A percentile compares a stretch with the other conserved stretches of the same genome.
phyloP scores from a whole-genome alignment of 768 basidiomycete species.

The Exidia glandulosa region DNA sequence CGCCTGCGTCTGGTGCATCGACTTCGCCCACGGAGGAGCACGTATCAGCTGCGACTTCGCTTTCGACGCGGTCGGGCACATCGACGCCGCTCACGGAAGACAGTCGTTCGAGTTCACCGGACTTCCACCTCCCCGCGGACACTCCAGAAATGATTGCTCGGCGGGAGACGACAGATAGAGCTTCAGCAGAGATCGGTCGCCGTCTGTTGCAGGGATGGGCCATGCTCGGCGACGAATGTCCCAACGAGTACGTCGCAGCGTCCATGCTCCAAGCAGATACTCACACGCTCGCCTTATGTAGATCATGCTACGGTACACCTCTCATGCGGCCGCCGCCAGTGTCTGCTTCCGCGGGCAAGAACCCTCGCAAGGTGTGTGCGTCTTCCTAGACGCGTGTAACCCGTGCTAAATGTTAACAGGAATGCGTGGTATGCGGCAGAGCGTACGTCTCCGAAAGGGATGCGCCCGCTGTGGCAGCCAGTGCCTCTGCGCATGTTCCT shows the following conservation, averaged over 20 bases:
- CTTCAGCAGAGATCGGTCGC: conserved; percentile 70
- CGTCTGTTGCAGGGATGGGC: conserved; percentile 75
- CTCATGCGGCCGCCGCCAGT: conserved; percentile 64
- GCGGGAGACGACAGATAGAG: conserved; percentile 70
- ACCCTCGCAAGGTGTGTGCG: conserved; percentile 51
- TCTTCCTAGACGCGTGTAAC: neutral
- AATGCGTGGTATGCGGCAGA: conserved; percentile 68
- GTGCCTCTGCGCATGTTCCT: too few relatives aligned
- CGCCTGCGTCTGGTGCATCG: neutral
- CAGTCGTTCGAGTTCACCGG: conserved; percentile 45
- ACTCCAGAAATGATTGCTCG: conserved; percentile 55
- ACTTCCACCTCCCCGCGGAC: conserved; percentile 48
- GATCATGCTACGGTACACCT: conserved; percentile 67
- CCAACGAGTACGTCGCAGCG: conserved; percentile 25
- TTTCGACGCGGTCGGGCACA: conserved; percentile 39
- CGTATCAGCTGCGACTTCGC: conserved; percentile 30
- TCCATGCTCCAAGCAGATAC: neutral
- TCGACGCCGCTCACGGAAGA: conserved; percentile 79
- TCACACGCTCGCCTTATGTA: neutral
- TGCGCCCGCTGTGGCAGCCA: conserved; percentile 39
- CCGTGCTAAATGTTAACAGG: conserved; percentile 28
- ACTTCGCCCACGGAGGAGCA: conserved; percentile 21
- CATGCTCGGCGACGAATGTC: conserved; percentile 83
- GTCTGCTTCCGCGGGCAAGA: conserved; percentile 36
- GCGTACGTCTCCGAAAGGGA: conserved; percentile 47